Conservation (phyloP, 2,329 filamentous ascomycete genomes). For the Alternaria gaisen region DNA sequence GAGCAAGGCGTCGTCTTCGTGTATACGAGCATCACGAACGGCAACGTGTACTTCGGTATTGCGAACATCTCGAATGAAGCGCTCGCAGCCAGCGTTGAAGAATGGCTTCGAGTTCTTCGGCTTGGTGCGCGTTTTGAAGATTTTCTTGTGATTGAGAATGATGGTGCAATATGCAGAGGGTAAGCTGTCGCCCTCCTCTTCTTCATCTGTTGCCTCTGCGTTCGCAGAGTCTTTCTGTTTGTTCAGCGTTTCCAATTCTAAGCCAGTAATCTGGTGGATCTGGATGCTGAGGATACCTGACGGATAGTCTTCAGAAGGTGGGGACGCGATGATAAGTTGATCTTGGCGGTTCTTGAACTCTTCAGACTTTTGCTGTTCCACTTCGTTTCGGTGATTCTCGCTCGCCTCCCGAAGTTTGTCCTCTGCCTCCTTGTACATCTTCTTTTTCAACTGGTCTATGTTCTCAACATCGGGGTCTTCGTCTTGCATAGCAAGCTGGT, state of each 20-base stretch:
- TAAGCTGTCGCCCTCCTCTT: conserved; percentile 69
- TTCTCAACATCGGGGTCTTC: conserved; percentile 66
- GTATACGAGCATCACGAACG: conserved; percentile 72
- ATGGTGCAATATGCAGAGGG: conserved; percentile 77
- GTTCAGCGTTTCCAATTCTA: conserved; percentile 69
- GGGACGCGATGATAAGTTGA: conserved; percentile 72
- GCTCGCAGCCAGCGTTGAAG: conserved; percentile 79
- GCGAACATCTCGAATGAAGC: conserved; percentile 74
- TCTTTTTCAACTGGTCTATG: conserved; percentile 66
- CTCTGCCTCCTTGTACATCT: conserved; percentile 64
- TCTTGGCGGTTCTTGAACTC: conserved; percentile 68
- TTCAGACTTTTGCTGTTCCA: conserved; percentile 73
- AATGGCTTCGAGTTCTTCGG: conserved; percentile 81
- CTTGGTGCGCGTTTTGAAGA: conserved; percentile 77
- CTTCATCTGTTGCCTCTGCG: conserved; percentile 64
- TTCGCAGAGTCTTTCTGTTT: conserved; percentile 61
- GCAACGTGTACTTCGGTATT: conserved; percentile 72
- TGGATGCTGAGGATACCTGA: conserved; percentile 75
- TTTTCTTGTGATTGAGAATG: conserved; percentile 75
- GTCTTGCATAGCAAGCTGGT: conserved; percentile 69
- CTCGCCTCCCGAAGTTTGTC: conserved; percentile 72
- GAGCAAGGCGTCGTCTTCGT: conserved; percentile 74
- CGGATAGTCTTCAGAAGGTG: conserved; percentile 68
- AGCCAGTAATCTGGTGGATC: conserved; percentile 75
- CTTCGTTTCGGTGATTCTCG: conserved; percentile 66